A percentile compares a stretch with the other conserved stretches of the same genome.
Conservation (phyloP, 1,284 basidiomycete genomes). For the Sphagnurus paluster region DNA sequence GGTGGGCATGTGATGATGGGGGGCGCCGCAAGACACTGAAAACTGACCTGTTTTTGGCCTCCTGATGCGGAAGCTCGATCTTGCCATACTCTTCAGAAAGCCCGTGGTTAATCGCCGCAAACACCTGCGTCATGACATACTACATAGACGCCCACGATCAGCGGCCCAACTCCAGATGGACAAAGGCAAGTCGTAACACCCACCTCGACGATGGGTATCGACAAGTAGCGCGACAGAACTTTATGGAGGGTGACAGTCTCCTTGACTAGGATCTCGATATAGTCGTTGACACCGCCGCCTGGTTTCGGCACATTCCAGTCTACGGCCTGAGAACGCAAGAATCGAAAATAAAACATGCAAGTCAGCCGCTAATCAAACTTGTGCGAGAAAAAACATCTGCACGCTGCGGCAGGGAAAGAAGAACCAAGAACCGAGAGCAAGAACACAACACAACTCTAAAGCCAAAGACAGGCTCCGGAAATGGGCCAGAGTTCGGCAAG, state of each 20-base stretch:
- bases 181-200: too few relatives aligned
- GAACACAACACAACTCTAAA: too few relatives aligned
- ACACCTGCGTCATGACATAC: conserved; percentile 91
- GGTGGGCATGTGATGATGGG: conserved; percentile 3
- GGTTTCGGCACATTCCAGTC: conserved; percentile 71
- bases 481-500: too few relatives aligned
- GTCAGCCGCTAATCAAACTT: conserved; percentile 5
- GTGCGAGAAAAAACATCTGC: too few relatives aligned
- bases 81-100: conserved; percentile 82
- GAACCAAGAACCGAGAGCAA: too few relatives aligned
- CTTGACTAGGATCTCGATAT: conserved; percentile 91
- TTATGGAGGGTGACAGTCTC: conserved; percentile 97
- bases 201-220: conserved; percentile 78
- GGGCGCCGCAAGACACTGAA: conserved; percentile 26
- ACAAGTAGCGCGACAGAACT: conserved; percentile 90
- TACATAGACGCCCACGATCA: conserved; percentile 28
- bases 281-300: conserved; percentile 66
- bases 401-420: too few relatives aligned
- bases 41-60: conserved; percentile 87
- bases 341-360: conserved; percentile 4
- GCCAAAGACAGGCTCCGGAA: too few relatives aligned
- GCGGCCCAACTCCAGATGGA: too few relatives aligned
- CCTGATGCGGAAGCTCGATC: conserved; percentile 78
- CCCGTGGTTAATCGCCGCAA: conserved; percentile 87
- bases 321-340: conserved; percentile 66